phyloP scores from a whole-genome alignment of 2,329 filamentous ascomycete species.

The Pseudogymnoascus destructans region DNA sequence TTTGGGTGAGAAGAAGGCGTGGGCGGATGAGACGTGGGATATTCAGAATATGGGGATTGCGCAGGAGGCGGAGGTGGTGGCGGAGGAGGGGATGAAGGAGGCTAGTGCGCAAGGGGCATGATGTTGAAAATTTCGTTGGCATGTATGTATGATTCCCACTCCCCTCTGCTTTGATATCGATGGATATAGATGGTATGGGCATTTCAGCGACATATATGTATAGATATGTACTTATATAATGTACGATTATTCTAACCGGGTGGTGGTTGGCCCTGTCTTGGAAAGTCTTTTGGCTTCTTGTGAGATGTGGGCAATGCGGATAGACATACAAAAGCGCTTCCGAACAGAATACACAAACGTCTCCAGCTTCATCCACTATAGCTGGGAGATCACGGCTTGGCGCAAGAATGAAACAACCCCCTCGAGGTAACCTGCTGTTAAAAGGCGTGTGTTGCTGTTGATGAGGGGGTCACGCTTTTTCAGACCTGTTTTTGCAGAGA shows the following conservation, averaged over 20 bases:
- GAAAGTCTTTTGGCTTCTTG: neutral
- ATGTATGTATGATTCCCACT: slow-evolving; percentile 11
- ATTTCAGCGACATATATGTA: slow-evolving; percentile 9
- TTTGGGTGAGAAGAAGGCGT: slow-evolving; percentile 71
- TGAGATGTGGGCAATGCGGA: neutral
- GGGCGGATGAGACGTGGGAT: slow-evolving; percentile 62
- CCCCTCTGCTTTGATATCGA: slow-evolving; percentile 4
- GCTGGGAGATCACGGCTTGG: slow-evolving; percentile 38
- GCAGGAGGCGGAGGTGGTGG: slow-evolving; percentile 25
- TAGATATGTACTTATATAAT: slow-evolving; percentile 11
- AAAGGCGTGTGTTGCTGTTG: slow-evolving; percentile 1
- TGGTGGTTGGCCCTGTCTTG: neutral
- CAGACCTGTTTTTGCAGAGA: slow-evolving; percentile 39
- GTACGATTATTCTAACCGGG: slow-evolving; percentile 9
- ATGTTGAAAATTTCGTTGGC: slow-evolving; percentile 16
- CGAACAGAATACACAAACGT: slow-evolving; percentile 39
- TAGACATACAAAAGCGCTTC: slow-evolving; percentile 30
- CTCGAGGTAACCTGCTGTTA: slow-evolving; percentile 3
- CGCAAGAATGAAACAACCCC: slow-evolving; percentile 34
- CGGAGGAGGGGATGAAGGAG: slow-evolving; percentile 21
- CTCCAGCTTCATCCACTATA: slow-evolving; percentile 32
- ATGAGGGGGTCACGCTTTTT: slow-evolving; percentile 32
- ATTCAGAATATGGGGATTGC: slow-evolving; percentile 61
- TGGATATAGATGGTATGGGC: neutral
- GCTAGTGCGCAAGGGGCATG: slow-evolving; percentile 13